Base-by-base conservation (phyloP, 179 eudicot species). In the Vitellaria paradoxa region DNA sequence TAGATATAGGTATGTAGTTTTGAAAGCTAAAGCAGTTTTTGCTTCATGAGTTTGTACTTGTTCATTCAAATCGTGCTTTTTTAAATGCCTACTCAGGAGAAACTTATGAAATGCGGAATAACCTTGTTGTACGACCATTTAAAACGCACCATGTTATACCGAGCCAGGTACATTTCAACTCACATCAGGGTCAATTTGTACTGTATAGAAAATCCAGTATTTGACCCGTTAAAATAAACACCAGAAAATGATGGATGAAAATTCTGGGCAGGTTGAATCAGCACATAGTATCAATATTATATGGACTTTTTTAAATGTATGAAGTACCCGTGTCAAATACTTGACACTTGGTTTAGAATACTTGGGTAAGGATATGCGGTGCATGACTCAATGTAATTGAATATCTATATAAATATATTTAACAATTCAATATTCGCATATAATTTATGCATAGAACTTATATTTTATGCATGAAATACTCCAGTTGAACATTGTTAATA, bases 101-200 rank as follows among this genome's bases (percentile, higher is more conserved):
- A 85, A 94, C 98, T 50, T 89, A 85, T 77, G 97, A 93, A 85
- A 66, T 94, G 83, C 89, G 97, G 79, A 91, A 89, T 77, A 86
- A 94, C 84, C 92, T 94, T 84, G 97, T 94, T 63, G 98, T 89
- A 70, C 85, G 98, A 68, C 97, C 98, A 73, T 93, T 94, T 87
- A 87, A 77, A 88, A 94, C 98, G 75, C 86, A 87, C 83, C 98
- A 94, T 82, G 97, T 89, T 23, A 91, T 94, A 77, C 88, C 94
- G 70, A 94, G 98, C 89, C 98, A 94, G 97, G 98, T 94, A 74
- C 64, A 74, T 76, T 75, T 80, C 56, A 42, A 42, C 59, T 20
- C 57, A 60, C 24, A 74, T 50, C 56, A 46, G 46, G 12, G 10
- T 45, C 30, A 62, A 62, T 55, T 3, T 55, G 15, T 55, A 20